Conservation (phyloP, 164 flowering plant genomes). For the Sextonia rubra region DNA sequence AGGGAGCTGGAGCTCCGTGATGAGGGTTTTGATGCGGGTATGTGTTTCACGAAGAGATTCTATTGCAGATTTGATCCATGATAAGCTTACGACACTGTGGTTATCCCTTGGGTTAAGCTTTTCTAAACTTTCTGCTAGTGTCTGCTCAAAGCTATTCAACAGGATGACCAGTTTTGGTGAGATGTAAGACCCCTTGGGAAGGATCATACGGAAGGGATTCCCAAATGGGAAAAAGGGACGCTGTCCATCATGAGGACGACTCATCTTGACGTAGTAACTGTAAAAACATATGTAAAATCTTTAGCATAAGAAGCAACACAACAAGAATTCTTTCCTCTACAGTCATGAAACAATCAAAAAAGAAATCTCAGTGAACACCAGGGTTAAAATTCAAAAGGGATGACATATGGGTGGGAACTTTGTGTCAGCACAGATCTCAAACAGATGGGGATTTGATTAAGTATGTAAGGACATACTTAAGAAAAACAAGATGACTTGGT, state of each 20-base stretch:
- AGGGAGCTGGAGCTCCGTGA: slow-evolving; percentile 77
- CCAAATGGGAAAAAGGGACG: slow-evolving; percentile 66
- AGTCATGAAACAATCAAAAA: no score
- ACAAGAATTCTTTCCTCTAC: neutral
- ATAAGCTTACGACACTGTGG: slow-evolving; percentile 49
- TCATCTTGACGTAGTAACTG: slow-evolving; percentile 42
- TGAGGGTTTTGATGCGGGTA: slow-evolving; percentile 56
- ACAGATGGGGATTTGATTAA: no score
- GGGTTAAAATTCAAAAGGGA: no score
- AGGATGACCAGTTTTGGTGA: slow-evolving; percentile 41
- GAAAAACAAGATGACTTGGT: no score
- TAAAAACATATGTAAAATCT: neutral
- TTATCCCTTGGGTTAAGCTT: slow-evolving; percentile 46
- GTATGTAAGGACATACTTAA: no score
- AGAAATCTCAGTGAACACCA: no score
- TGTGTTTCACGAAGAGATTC: slow-evolving; percentile 63
- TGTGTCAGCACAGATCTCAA: no score
- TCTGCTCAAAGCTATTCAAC: slow-evolving; percentile 58
- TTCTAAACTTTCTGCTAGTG: slow-evolving; percentile 49
- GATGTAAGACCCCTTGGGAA: slow-evolving; percentile 56
- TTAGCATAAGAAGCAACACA: neutral
- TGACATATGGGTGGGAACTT: no score
- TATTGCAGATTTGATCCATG: slow-evolving; percentile 88
- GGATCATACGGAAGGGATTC: slow-evolving; percentile 67
- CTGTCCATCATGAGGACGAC: slow-evolving; percentile 76